Conservation (phyloP, 2,329 filamentous ascomycete genomes). For the Colletotrichum orbiculare region DNA sequence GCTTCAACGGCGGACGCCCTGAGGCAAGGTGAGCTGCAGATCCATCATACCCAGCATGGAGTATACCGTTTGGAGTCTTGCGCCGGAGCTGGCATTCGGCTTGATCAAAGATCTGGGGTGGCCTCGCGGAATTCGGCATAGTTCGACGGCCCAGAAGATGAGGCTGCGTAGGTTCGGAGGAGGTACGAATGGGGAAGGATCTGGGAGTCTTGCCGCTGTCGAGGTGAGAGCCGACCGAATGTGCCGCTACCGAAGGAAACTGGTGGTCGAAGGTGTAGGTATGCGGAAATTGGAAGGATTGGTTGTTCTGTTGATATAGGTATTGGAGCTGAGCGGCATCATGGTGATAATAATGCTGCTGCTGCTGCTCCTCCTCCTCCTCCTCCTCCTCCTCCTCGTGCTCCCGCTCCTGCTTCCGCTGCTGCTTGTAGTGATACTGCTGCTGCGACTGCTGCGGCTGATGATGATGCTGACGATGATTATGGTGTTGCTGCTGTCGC, state of each 20-base stretch:
- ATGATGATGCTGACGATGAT: conserved; percentile 40
- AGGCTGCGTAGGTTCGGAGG: conserved; percentile 44
- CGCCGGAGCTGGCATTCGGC: conserved; percentile 84
- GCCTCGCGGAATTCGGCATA: neutral
- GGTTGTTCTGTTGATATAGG: conserved; percentile 34
- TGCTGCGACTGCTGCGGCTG: conserved; percentile 23
- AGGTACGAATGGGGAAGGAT: conserved; percentile 50
- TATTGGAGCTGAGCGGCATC: too few relatives aligned
- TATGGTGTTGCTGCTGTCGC: conserved; percentile 11
- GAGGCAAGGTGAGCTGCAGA: conserved; percentile 78
- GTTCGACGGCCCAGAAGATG: conserved; percentile 16
- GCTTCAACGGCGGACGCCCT: conserved; percentile 82
- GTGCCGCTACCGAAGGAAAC: conserved; percentile 38
- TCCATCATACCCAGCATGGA: conserved; percentile 91
- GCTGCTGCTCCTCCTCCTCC: conserved; percentile 3
- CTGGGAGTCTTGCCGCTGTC: conserved; percentile 42
- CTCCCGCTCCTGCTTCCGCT: too few relatives aligned
- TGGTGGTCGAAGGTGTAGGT: conserved; percentile 27
- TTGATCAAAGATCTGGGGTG: conserved; percentile 43
- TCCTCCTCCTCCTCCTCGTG: neutral
- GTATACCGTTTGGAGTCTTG: conserved; percentile 94
- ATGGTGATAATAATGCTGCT: conserved; percentile 32
- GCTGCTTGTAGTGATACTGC: neutral
- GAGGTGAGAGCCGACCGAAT: conserved; percentile 19
- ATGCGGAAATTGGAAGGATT: conserved; percentile 40